Percentiles rank a stretch among this genome's conserved stretches.
These are phyloP conservation scores for Pseudocercospora cruenta DNA, from an alignment of 2,329 filamentous ascomycete species.

Conservation along the genomic window DNA sequence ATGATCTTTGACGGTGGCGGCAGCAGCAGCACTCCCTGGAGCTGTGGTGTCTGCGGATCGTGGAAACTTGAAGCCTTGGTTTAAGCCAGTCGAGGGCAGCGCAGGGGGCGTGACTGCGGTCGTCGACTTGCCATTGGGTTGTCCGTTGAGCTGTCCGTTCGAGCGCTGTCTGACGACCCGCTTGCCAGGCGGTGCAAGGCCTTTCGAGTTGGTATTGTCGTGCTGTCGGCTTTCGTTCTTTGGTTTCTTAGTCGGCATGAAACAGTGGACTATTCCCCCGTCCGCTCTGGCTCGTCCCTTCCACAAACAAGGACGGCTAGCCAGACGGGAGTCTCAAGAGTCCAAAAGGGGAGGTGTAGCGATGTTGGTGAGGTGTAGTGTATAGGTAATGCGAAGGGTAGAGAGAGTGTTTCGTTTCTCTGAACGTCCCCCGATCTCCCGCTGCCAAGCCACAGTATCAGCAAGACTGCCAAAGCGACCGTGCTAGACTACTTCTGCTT, in stretches of 20 bases:
- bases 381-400: neutral
- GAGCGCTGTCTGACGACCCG: slow-evolving; percentile 59
- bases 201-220: slow-evolving; percentile 78
- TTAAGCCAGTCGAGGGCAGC: slow-evolving; percentile 44
- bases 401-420: slow-evolving; percentile 2
- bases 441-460: neutral
- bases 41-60: slow-evolving; percentile 34
- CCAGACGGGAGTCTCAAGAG: slow-evolving; percentile 32
- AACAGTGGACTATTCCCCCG: slow-evolving; percentile 26
- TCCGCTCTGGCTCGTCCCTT: slow-evolving; percentile 34
- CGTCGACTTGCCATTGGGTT: slow-evolving; percentile 44
- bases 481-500: neutral
- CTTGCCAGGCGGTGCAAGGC: slow-evolving; percentile 77
- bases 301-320: slow-evolving; percentile 32
- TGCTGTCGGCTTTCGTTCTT: slow-evolving; percentile 49
- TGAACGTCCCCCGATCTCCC: neutral
- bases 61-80: slow-evolving; percentile 42
- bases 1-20: slow-evolving; percentile 30
- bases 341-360: slow-evolving; percentile 17
- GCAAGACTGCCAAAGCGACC: neutral
- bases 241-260: slow-evolving; percentile 55
- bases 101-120: slow-evolving; percentile 42
- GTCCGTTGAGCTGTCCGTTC: slow-evolving; percentile 49
- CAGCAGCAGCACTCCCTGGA: slow-evolving; percentile 21
- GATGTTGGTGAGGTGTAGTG: slow-evolving; percentile 14